phyloP scores from a whole-genome alignment of 768 basidiomycete species.

The Kwoniella bestiolae region DNA sequence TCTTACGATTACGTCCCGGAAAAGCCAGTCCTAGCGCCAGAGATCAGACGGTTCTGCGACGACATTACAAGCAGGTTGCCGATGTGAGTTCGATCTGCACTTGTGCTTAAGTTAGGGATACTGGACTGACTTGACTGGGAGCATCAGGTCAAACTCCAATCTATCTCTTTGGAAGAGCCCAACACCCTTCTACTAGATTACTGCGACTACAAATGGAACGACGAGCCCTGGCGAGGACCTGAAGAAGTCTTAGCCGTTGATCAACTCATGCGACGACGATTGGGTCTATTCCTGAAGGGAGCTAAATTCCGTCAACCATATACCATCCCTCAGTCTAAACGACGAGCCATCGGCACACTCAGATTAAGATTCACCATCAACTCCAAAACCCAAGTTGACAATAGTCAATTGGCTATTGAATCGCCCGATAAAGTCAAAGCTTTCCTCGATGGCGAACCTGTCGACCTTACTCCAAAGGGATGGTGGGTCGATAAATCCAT shows the following conservation, averaged over 20 bases:
- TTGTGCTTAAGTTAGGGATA: too few species aligned
- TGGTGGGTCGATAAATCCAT: conserved; percentile 49
- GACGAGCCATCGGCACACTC: conserved; percentile 22
- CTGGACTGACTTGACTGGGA: too few species aligned
- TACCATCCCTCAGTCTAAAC: conserved; percentile 27
- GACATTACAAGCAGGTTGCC: conserved; percentile 28
- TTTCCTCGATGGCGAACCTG: conserved; percentile 23
- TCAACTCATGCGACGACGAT: conserved; percentile 26
- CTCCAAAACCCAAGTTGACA: conserved; percentile 7
- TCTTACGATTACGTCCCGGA: conserved; percentile 21
- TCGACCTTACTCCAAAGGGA: conserved; percentile 16
- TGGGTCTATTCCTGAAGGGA: conserved; percentile 33
- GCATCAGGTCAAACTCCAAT: conserved; percentile 21
- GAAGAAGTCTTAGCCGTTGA: conserved; percentile 45
- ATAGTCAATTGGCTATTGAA: conserved; percentile 32
- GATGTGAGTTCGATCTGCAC: conserved; percentile 24
- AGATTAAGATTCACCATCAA: conserved; percentile 34
- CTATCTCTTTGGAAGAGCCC: conserved; percentile 34
- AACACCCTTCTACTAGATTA: conserved; percentile 42
- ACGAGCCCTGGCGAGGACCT: conserved; percentile 31
- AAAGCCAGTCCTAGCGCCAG: background rate
- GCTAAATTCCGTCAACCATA: conserved; percentile 42
- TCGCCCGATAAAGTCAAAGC: conserved; percentile 24
- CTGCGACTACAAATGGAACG: conserved; percentile 28
- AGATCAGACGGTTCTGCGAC: conserved; percentile 21